phyloP scores from a whole-genome alignment of 805 yeast species.

The Kazachstania kunashirensis region DNA sequence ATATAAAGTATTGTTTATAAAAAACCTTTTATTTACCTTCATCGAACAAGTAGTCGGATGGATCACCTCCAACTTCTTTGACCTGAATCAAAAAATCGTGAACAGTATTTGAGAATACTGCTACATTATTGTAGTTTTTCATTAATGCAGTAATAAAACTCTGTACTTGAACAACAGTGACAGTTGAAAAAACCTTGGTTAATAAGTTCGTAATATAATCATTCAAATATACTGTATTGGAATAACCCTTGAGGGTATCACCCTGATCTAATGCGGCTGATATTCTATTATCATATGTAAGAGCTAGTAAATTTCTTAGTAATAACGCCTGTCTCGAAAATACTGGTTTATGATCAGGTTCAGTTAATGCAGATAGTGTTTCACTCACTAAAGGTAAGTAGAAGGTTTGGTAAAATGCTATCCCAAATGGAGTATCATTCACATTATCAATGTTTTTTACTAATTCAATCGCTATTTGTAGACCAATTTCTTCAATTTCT shows the following conservation, averaged over 20 bases:
- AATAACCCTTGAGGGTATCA: constrained; percentile 58
- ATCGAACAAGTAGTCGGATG: constrained; percentile 82
- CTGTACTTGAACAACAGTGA: constrained; percentile 67
- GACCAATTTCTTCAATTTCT: constrained; percentile 83
- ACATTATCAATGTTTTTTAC: constrained; percentile 68
- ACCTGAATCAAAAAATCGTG: constrained; percentile 92
- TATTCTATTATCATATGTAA: constrained; percentile 63
- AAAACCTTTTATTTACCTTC: constrained; percentile 59
- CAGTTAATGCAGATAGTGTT: constrained; percentile 81
- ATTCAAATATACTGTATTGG: constrained; percentile 65
- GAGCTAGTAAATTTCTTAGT: constrained; percentile 64
- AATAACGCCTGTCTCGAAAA: constrained; percentile 75
- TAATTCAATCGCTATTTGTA: constrained; percentile 67
- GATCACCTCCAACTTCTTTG: constrained; percentile 86
- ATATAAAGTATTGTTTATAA: background rate
- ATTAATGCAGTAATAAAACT: constrained; percentile 69
- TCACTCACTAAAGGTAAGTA: constrained; percentile 79
- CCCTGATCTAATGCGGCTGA: constrained; percentile 58
- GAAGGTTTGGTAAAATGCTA: constrained; percentile 74
- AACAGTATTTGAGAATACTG: constrained; percentile 64
- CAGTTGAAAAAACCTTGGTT: constrained; percentile 73
- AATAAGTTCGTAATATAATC: constrained; percentile 69
- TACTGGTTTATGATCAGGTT: constrained; percentile 91
- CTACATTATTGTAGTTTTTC: constrained; percentile 53
- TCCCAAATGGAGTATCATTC: constrained; percentile 53